Base-by-base conservation (phyloP, 2,329 filamentous ascomycete genomes). In the Pleomassaria siparia region DNA sequence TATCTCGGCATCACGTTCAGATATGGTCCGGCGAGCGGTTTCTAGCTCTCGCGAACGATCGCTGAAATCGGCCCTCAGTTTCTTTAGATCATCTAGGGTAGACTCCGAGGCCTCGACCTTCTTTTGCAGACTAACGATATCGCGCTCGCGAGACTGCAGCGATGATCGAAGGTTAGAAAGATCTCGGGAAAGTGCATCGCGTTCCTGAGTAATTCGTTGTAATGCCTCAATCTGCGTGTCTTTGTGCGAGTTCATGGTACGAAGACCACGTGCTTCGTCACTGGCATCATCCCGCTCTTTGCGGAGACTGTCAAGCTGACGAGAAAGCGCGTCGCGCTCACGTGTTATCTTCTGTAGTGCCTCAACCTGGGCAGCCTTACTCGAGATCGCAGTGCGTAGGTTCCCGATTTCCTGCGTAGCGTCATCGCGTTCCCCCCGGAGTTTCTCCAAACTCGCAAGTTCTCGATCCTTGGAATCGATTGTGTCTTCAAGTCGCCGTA, bases 1-100 rank as follows among this genome's bases (percentile, higher is more conserved):
- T 4, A 73, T 55, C 47, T 72, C 70, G 4, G 60, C 61, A 37
- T 66, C 67, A 7, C 70, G 65, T 29, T 72, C 69, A 6, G 59
- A 53, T n/a, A 73, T 54, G 0, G 67, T 63, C 44, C 58, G 59
- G 36, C 69, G 62, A 10, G 67, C 57, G 10, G 56, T 70, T 4
- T 70, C 65, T 8, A 73, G 43, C 30, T 73, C 67, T 3, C 69
- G 63, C 6, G 56, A 63, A 11, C 67, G 60, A 13, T 71, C 62
- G 39, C 52, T 56, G 4, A 72, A 53, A 7, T 66, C 62, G 26
- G 50, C 55, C 40, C 49, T 63, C 12, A 63, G 42, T 25, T 49
- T 60, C 25, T 63, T 53, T 11, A 70, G 44, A 4, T 51, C 49
- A 12, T 61, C 62, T 3, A 69, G 42, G 11, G 69, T 63, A 24